phyloP scores from a whole-genome alignment of 2,329 filamentous ascomycete species.

The Fusarium nodosum region DNA sequence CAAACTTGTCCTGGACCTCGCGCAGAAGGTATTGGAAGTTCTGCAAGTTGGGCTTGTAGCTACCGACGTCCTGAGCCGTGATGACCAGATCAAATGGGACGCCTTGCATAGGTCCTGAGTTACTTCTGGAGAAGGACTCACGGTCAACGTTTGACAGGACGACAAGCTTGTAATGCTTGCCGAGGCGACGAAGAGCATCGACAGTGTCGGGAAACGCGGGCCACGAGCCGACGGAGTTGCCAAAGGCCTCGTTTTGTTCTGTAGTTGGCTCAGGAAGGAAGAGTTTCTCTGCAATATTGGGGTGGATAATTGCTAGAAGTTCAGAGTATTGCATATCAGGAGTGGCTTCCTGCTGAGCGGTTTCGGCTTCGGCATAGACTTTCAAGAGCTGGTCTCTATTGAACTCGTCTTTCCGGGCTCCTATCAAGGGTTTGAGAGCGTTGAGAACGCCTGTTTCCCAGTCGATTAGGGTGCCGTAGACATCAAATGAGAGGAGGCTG shows the following conservation, averaged over 20 bases:
- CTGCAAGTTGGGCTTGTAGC: slow-evolving; percentile 75
- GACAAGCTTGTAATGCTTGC: slow-evolving; percentile 68
- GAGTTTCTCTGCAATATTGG: slow-evolving; percentile 61
- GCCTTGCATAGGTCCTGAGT: slow-evolving; percentile 62
- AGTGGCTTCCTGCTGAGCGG: slow-evolving; percentile 64
- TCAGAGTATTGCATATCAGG: slow-evolving; percentile 72
- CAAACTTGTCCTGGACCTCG: slow-evolving; percentile 67
- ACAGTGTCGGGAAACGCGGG: slow-evolving; percentile 72
- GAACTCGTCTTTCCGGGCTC: slow-evolving; percentile 49
- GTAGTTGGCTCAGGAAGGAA: slow-evolving; percentile 54
- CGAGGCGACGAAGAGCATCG: slow-evolving; percentile 64
- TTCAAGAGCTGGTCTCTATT: slow-evolving; percentile 58
- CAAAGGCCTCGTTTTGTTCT: slow-evolving; percentile 64
- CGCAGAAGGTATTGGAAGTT: slow-evolving; percentile 77
- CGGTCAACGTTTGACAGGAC: slow-evolving; percentile 71
- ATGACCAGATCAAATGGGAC: slow-evolving; percentile 71
- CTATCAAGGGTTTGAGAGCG: slow-evolving; percentile 66
- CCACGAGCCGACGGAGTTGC: slow-evolving; percentile 66
- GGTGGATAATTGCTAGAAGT: slow-evolving; percentile 66
- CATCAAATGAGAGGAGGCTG: slow-evolving; percentile 76
- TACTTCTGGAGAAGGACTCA: slow-evolving; percentile 61
- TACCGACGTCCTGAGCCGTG: slow-evolving; percentile 78
- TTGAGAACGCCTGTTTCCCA: slow-evolving; percentile 76
- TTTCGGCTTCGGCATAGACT: slow-evolving; percentile 61
- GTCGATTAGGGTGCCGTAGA: slow-evolving; percentile 85